Base-by-base conservation (phyloP, 345 rosid genomes). In the Ceriops zippeliana region DNA sequence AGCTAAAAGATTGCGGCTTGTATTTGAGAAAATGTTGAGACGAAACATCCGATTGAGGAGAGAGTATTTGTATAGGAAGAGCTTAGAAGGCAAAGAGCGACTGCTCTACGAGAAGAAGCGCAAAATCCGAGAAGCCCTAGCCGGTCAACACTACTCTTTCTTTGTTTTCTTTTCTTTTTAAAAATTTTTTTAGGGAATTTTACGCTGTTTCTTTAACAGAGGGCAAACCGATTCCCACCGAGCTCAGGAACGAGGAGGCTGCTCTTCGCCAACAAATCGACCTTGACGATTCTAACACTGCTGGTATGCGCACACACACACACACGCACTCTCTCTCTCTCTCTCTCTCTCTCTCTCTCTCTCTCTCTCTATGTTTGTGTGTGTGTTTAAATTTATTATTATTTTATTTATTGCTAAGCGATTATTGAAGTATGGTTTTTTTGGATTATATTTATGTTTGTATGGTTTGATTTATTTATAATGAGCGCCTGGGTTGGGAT, bases 141-240 rank as follows among this genome's bases (percentile, higher is more conserved):
- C 85, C 73, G 97, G 99, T 89, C 1, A 26, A n/a, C 6, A 0
- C 37, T 24, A 6, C 2, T 0, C 2, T 38, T 15, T 30, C 4
- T 3, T 47, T 2, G 30, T 16, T 15, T 6, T 11, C 20, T 17
- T 1, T 24, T 70, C 2, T 47, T 3, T 27, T 3, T 21, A 17
- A 17, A 69, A 0, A 15, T 42, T 21, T 3, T 8, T 27, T 31
- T 26, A 59, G 10, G 58, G 13, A 54, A 21, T 0, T 13, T 42
- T 3, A 15, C 17, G 3, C 17, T 13, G 3, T 13, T 61, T 61
- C 26, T 22, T 16, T 64, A 27, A 61, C 81, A 89, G 98, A 91
- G 78, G 99, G 99, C 63, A 91, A 91, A 70, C 90, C 92, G 8
- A 91, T 93, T 79, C 99, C 99, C 37, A 89, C 96, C 26, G 96